These are phyloP conservation scores for Colletotrichum sp. DNA, from an alignment of 2,329 filamentous ascomycete species.

Conservation along the genomic window DNA sequence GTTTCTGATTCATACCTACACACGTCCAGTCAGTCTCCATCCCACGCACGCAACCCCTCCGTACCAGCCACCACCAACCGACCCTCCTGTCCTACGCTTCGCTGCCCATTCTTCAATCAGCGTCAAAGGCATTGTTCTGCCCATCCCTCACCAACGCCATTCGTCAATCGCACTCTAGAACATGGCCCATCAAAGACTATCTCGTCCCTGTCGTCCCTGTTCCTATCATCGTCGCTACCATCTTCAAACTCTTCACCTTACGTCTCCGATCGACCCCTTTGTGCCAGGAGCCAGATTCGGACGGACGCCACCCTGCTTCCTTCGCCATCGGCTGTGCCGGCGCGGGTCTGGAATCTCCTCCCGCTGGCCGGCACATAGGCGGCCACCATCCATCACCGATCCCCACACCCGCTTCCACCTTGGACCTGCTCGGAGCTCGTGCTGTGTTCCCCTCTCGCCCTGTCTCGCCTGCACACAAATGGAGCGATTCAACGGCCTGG, in stretches of 20 bases:
- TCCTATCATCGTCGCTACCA: no score
- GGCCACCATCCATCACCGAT: slow-evolving; percentile 15
- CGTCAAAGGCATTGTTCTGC: neutral
- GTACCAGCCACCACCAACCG: neutral
- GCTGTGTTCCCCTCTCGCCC: neutral
- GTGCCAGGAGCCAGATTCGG: neutral
- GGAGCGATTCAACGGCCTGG: slow-evolving; percentile 2
- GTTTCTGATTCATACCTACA: neutral
- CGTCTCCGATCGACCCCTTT: neutral
- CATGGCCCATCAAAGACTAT: neutral
- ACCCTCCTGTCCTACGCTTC: neutral
- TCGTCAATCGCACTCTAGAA: neutral
- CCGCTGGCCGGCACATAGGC: slow-evolving; percentile 16
- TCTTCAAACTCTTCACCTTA: neutral
- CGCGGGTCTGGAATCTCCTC: slow-evolving; percentile 13
- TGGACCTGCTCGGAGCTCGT: neutral
- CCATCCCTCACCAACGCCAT: neutral
- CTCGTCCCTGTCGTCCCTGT: no score
- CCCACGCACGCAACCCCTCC: neutral
- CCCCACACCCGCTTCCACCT: neutral
- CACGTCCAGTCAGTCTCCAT: neutral
- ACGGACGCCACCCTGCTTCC: slow-evolving; percentile 13
- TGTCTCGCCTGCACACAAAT: slow-evolving; percentile 7
- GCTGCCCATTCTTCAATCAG: neutral
- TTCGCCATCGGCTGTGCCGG: slow-evolving; percentile 11